Evolutionary conservation across 192 early-diverging fungal genomes (phyloP).

Genomic region (Mortierella alpina): DNA sequence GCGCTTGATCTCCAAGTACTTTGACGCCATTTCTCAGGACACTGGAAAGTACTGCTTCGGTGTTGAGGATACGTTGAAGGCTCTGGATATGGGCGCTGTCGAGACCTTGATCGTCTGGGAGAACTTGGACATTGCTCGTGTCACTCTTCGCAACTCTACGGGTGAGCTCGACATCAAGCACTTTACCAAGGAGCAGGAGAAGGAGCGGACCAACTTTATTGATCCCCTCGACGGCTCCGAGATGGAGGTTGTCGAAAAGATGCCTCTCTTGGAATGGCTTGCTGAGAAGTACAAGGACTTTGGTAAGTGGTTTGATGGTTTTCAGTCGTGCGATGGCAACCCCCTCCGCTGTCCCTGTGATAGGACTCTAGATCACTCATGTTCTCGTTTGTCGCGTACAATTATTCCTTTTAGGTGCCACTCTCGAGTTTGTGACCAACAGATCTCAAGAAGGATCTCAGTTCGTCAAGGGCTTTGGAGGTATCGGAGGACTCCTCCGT

Average conservation of each 20-base stretch:
- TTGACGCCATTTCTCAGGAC: conserved; percentile 97
- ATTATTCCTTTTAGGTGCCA: conserved; percentile 62
- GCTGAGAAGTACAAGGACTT: conserved; percentile 98
- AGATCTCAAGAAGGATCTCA: conserved; percentile 95
- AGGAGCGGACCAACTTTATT: conserved; percentile 77
- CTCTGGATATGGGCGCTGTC: conserved; percentile 97
- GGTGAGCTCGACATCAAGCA: conserved; percentile 74
- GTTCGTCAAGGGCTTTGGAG: conserved; percentile 99
- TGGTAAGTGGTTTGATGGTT: conserved; percentile 53
- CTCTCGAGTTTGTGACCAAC: conserved; percentile 96
- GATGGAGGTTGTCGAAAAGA: conserved; percentile 85
- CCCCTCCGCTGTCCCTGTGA: background rate
- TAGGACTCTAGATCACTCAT: background rate
- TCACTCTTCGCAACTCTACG: conserved; percentile 78
- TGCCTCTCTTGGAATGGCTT: conserved; percentile 95
- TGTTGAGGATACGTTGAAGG: conserved; percentile 95
- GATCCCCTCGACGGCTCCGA: conserved; percentile 76
- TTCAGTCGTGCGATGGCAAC: background rate
- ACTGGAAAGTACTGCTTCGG: conserved; percentile 98
- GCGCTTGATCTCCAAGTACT: conserved; percentile 95
- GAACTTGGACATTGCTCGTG: conserved; percentile 85
- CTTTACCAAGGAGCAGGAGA: conserved; percentile 88
- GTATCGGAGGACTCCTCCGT: conserved; percentile 94
- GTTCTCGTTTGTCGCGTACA: background rate
- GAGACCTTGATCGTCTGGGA: conserved; percentile 99